Percentiles rank a stretch among this genome's conserved stretches.
phyloP scores from a whole-genome alignment of 163 green algal genomes.

The Chlorella variabilis region DNA sequence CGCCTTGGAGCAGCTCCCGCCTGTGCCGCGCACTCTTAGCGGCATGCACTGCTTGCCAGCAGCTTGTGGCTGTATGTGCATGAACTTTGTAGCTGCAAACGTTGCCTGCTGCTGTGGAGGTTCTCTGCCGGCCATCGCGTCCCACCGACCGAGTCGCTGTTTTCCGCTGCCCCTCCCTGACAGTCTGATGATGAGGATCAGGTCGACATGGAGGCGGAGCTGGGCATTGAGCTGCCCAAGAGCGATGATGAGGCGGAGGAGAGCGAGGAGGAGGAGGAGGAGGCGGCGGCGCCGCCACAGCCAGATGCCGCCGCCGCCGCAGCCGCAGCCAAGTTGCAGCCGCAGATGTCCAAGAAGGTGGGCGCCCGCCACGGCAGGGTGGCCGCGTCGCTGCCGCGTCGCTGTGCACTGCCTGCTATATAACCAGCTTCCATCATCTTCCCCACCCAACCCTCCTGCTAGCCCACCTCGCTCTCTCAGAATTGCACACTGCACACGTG shows the following conservation, averaged over 20 bases:
- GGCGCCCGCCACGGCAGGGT: too few species aligned
- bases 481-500: too few species aligned
- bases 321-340: slow-evolving; percentile 1
- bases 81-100: too few species aligned
- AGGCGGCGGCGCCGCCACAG: background rate
- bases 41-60: too few species aligned
- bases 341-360: slow-evolving; percentile 57
- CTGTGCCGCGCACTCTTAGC: too few species aligned
- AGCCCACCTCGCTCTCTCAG: too few species aligned
- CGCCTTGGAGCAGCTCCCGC: too few species aligned
- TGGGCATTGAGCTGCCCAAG: slow-evolving; percentile 57
- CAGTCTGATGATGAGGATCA: slow-evolving; percentile 25
- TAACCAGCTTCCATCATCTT: background rate
- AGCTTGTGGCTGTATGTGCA: too few species aligned
- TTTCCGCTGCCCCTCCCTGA: background rate
- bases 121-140: background rate
- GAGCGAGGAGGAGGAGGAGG: slow-evolving; percentile 44
- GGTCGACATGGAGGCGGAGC: slow-evolving; percentile 56
- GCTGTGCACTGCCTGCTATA: too few species aligned
- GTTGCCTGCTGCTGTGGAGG: background rate
- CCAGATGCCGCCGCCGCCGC: background rate
- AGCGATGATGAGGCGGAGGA: slow-evolving; percentile 52
- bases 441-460: too few species aligned
- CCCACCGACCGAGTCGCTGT: too few species aligned
- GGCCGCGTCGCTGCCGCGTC: too few species aligned